Conservation (phyloP, 2,329 filamentous ascomycete genomes). For the Alternaria atra region DNA sequence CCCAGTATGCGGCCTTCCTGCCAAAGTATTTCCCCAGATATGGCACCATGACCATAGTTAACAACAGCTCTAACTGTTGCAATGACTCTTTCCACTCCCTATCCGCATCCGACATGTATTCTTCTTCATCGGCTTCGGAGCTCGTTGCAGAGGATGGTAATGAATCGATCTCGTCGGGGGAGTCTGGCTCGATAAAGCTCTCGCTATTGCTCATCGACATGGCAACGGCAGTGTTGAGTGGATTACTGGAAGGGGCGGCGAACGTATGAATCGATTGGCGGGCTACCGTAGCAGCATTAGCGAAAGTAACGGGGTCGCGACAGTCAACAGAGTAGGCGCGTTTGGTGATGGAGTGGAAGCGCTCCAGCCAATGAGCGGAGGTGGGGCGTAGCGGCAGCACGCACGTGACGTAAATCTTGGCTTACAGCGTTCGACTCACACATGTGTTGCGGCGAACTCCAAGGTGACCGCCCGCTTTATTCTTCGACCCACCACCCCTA, state of each 20-base stretch:
- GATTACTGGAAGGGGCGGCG: background rate
- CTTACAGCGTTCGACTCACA: conserved; percentile 28
- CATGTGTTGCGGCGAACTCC: conserved; percentile 22
- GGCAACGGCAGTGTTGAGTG: conserved; percentile 10
- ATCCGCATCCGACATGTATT: conserved; percentile 81
- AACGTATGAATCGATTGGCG: background rate
- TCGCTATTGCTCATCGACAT: conserved; percentile 51
- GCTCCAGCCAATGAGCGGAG: conserved; percentile 36
- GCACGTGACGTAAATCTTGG: conserved; percentile 34
- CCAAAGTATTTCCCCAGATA: conserved; percentile 96
- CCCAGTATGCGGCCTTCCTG: conserved; percentile 94
- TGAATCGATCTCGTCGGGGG: conserved; percentile 59
- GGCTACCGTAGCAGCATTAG: conserved; percentile 36
- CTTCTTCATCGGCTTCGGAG: conserved; percentile 65
- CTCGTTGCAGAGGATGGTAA: conserved; percentile 62
- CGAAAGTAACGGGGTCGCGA: conserved; percentile 10
- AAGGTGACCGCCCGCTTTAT: conserved; percentile 2
- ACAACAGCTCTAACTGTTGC: conserved; percentile 88
- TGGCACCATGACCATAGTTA: conserved; percentile 94
- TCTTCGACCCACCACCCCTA: conserved; percentile 2
- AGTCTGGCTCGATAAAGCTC: conserved; percentile 49
- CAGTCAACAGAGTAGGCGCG: conserved; percentile 11
- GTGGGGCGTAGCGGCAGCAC: conserved; percentile 29
- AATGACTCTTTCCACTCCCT: conserved; percentile 93
- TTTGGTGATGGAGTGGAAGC: conserved; percentile 30